Evolutionary conservation across 192 early-diverging fungal genomes (phyloP).

Genomic region (Backusella westeae): DNA sequence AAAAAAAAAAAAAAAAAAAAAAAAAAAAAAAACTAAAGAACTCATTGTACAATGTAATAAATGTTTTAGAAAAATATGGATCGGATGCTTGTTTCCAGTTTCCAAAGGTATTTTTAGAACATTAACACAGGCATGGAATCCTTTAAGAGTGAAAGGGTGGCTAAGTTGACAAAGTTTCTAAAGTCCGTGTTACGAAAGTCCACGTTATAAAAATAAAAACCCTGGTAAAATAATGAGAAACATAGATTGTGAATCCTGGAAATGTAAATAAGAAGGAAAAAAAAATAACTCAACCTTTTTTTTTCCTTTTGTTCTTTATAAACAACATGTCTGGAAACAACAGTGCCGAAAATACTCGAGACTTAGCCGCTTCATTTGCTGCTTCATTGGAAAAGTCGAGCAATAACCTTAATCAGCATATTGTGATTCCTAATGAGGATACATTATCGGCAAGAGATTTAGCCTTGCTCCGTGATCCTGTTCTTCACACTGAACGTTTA

Average conservation of each 20-base stretch:
- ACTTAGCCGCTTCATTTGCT: background rate
- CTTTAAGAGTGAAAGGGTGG: too few species aligned
- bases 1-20: too few species aligned
- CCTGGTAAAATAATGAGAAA: background rate
- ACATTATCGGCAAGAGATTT: slow-evolving; percentile 8
- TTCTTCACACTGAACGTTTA: slow-evolving; percentile 25
- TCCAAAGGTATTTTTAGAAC: too few species aligned
- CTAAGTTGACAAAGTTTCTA: too few species aligned
- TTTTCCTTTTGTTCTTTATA: background rate
- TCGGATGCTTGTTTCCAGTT: too few species aligned
- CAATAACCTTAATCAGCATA: background rate
- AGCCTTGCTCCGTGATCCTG: slow-evolving; percentile 25
- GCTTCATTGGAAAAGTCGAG: background rate
- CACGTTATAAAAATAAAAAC: background rate
- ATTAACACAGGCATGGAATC: too few species aligned
- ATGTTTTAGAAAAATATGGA: too few species aligned
- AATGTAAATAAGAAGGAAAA: background rate
- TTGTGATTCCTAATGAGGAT: background rate
- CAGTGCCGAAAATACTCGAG: background rate
- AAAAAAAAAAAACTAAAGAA: too few species aligned
- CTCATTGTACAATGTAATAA: too few species aligned
- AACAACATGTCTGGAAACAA: background rate
- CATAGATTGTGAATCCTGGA: background rate
- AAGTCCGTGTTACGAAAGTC: too few species aligned
- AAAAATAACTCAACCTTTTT: background rate